Evolutionary conservation across 2,329 filamentous ascomycete species (phyloP).

Genomic region (Gnomoniopsis smithogilvyi): DNA sequence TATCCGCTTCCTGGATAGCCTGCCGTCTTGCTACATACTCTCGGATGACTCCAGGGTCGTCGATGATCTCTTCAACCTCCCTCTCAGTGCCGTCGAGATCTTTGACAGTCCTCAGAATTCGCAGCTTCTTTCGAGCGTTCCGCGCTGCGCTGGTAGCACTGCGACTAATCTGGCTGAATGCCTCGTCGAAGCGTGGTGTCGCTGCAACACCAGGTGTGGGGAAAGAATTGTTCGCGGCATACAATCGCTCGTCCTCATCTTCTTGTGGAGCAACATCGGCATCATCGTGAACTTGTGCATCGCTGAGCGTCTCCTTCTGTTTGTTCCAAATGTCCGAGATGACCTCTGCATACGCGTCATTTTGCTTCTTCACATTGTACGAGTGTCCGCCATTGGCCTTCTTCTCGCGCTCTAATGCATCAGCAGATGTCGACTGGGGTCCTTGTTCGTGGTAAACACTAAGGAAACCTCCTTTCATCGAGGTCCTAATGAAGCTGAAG

Average conservation of each 20-base stretch:
- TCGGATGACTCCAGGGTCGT: slow-evolving; percentile 81
- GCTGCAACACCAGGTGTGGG: slow-evolving; percentile 51
- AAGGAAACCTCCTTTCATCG: slow-evolving; percentile 96
- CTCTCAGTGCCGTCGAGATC: slow-evolving; percentile 49
- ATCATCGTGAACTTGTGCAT: slow-evolving; percentile 65
- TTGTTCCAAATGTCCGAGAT: slow-evolving; percentile 91
- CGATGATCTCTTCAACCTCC: slow-evolving; percentile 65
- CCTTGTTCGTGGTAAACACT: slow-evolving; percentile 66
- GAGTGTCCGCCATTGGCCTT: slow-evolving; percentile 90
- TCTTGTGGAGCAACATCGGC: slow-evolving; percentile 56
- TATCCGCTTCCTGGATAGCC: slow-evolving; percentile 67
- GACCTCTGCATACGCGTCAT: slow-evolving; percentile 85
- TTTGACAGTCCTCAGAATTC: slow-evolving; percentile 65
- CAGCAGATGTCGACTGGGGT: slow-evolving; percentile 65
- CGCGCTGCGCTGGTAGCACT: slow-evolving; percentile 62
- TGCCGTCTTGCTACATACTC: slow-evolving; percentile 66
- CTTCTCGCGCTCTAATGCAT: slow-evolving; percentile 83
- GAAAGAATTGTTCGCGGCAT: slow-evolving; percentile 37
- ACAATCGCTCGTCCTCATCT: slow-evolving; percentile 66
- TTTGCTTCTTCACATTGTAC: slow-evolving; percentile 95
- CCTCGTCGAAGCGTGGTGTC: slow-evolving; percentile 73
- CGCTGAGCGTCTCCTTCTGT: slow-evolving; percentile 75
- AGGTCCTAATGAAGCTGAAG: slow-evolving; percentile 96
- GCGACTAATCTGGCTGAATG: slow-evolving; percentile 72
- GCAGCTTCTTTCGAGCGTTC: slow-evolving; percentile 58